A percentile compares a stretch with the other conserved stretches of the same genome.
Evolutionary conservation across 2,329 filamentous ascomycete species (phyloP).

Genomic region (Xylaria sp.): DNA sequence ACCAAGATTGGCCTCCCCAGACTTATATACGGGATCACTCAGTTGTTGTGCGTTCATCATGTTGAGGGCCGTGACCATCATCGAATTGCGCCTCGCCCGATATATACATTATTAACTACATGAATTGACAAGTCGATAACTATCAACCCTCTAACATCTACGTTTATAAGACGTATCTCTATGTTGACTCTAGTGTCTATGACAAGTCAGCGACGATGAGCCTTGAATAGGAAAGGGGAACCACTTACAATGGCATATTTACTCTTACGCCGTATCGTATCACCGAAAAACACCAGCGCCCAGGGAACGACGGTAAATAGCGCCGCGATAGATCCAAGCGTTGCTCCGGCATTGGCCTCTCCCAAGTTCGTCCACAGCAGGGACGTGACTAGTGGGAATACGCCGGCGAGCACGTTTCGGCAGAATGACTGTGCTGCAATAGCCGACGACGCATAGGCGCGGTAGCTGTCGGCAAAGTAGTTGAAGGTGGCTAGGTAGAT

Average conservation of each 20-base stretch:
- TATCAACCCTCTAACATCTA: neutral
- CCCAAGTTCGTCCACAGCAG: constrained; percentile 70
- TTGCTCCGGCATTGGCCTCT: constrained; percentile 62
- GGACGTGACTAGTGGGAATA: constrained; percentile 72
- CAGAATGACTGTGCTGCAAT: constrained; percentile 83
- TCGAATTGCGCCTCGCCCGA: too few relatives aligned
- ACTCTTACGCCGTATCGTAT: constrained; percentile 67
- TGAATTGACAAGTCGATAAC: neutral
- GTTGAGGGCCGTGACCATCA: too few relatives aligned
- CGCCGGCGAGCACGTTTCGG: constrained; percentile 74
- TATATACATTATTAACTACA: too few relatives aligned
- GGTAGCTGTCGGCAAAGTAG: constrained; percentile 84
- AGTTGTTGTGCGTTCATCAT: too few relatives aligned
- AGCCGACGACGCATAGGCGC: constrained; percentile 77
- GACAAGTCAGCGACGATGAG: constrained; percentile 3
- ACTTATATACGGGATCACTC: too few relatives aligned
- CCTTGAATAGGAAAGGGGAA: neutral
- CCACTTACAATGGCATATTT: constrained; percentile 62
- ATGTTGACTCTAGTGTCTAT: constrained; percentile 11
- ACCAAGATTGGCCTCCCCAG: too few relatives aligned
- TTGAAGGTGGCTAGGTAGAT: constrained; percentile 90
- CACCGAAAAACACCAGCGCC: constrained; percentile 75
- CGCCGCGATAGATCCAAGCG: constrained; percentile 68
- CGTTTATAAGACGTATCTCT: neutral
- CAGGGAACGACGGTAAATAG: constrained; percentile 77